Evolutionary conservation across 2,329 filamentous ascomycete genomes (phyloP).

Genomic region (Taxawa tesnikishii): DNA sequence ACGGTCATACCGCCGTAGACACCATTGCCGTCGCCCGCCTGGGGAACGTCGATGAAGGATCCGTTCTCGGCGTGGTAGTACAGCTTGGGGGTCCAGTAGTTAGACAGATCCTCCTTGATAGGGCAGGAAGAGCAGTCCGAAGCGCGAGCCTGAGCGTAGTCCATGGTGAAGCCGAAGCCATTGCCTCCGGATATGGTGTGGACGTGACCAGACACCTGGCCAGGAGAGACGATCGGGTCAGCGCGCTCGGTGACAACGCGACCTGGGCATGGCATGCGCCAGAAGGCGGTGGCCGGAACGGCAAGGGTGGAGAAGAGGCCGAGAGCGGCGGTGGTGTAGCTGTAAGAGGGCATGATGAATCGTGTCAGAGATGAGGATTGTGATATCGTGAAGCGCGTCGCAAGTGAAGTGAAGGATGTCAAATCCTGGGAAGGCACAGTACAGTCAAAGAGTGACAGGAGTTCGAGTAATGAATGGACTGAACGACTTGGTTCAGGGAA

Average conservation of each 20-base stretch:
- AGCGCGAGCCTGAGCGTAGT: slow-evolving; percentile 44
- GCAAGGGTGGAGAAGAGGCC: slow-evolving; percentile 19
- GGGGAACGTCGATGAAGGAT: slow-evolving; percentile 47
- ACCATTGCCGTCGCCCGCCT: slow-evolving; percentile 34
- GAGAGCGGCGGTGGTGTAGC: slow-evolving; percentile 10
- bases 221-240: slow-evolving; percentile 58
- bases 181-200: slow-evolving; percentile 61
- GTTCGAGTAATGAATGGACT: slow-evolving; percentile 3
- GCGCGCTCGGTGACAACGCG: slow-evolving; percentile 48
- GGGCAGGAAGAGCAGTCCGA: slow-evolving; percentile 61
- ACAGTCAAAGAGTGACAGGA: not conserved
- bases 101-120: slow-evolving; percentile 55
- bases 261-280: slow-evolving; percentile 56
- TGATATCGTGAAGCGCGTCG: not conserved
- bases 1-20: slow-evolving; percentile 51
- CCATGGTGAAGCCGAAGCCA: slow-evolving; percentile 51
- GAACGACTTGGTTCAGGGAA: slow-evolving; percentile 2
- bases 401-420: slow-evolving; percentile 4
- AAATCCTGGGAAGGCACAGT: slow-evolving; percentile 2
- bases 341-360: slow-evolving; percentile 8
- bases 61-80: slow-evolving; percentile 54
- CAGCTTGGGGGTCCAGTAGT: slow-evolving; percentile 63
- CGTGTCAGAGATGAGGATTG: not conserved
- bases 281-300: slow-evolving; percentile 47
- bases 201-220: slow-evolving; percentile 46